Percentiles rank a stretch among this genome's conserved stretches.
phyloP scores from a whole-genome alignment of 345 rosid species.

The Tarenaya hassleriana region DNA sequence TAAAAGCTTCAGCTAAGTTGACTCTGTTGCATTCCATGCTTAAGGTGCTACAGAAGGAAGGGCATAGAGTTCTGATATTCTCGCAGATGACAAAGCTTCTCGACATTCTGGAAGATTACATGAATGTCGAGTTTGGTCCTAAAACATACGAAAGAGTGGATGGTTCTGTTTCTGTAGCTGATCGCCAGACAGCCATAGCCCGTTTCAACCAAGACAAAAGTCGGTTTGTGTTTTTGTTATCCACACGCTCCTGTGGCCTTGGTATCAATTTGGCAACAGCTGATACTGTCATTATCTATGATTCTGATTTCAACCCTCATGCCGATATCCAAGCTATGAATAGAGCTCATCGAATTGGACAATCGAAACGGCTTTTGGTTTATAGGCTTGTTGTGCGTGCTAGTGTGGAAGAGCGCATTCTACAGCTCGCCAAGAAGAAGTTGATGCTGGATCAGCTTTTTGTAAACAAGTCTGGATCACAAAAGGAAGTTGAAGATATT shows the following conservation, averaged over 20 bases:
- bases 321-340: slow-evolving; percentile 99
- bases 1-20: slow-evolving; percentile 97
- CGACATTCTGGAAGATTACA: slow-evolving; percentile 96
- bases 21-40: slow-evolving; percentile 96
- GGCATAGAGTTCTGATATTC: slow-evolving; percentile 93
- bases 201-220: slow-evolving; percentile 95
- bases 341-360: slow-evolving; percentile 98
- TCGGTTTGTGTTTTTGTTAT: slow-evolving; percentile 91
- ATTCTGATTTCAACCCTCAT: slow-evolving; percentile 99
- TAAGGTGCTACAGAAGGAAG: slow-evolving; percentile 72
- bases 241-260: slow-evolving; percentile 99
- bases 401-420: slow-evolving; percentile 98
- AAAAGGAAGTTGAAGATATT: slow-evolving; percentile 98
- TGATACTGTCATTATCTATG: slow-evolving; percentile 95
- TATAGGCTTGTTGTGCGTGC: slow-evolving; percentile 99
- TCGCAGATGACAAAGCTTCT: slow-evolving; percentile 99
- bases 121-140: slow-evolving; percentile 92
- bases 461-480: slow-evolving; percentile 98
- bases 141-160: slow-evolving; percentile 98
- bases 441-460: slow-evolving; percentile 99
- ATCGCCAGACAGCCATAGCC: slow-evolving; percentile 91
- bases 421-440: slow-evolving; percentile 98
- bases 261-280: slow-evolving; percentile 99
- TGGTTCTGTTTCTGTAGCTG: slow-evolving; percentile 94
- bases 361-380: slow-evolving; percentile 90